A percentile compares a stretch with the other conserved stretches of the same genome.
These are phyloP conservation scores for Saturnispora halmiae DNA, from an alignment of 805 yeast species.

Conservation along the genomic window DNA sequence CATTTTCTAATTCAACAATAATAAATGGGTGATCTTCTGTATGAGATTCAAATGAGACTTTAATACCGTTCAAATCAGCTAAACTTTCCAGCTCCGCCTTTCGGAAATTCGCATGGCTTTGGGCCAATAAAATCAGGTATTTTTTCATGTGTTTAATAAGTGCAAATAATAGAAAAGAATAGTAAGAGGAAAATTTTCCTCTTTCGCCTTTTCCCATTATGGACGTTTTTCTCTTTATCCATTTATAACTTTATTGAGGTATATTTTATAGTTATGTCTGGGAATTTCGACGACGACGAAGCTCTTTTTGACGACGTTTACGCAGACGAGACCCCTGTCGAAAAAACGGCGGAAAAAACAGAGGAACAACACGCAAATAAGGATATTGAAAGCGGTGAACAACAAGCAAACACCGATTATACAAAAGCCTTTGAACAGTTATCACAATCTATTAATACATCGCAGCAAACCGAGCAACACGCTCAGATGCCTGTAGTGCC, in stretches of 20 bases:
- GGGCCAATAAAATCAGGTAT: constrained; percentile 79
- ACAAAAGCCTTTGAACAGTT: constrained; percentile 7
- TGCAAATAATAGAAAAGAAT: background rate
- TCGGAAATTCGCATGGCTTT: constrained; percentile 70
- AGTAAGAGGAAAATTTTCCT: background rate
- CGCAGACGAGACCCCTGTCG: constrained; percentile 20
- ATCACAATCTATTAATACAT: background rate
- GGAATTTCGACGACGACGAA: constrained; percentile 81
- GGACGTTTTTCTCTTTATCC: constrained; percentile 2
- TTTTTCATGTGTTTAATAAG: constrained; percentile 34
- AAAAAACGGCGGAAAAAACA: constrained; percentile 18
- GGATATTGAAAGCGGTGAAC: no score
- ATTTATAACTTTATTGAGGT: background rate
- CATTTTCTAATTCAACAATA: constrained; percentile 55
- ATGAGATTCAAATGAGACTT: constrained; percentile 52
- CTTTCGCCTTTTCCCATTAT: background rate
- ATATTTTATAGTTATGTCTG: constrained; percentile 15
- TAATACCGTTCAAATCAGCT: constrained; percentile 53
- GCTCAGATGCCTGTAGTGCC: constrained; percentile 2
- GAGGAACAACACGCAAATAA: constrained; percentile 1
- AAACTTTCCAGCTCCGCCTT: constrained; percentile 76
- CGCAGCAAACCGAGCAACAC: constrained; percentile 4
- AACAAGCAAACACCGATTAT: constrained; percentile 5
- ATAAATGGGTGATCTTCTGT: constrained; percentile 60
- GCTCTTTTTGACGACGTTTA: constrained; percentile 91